Base-by-base conservation (phyloP, 139 green algal species). In the Micractinium conductrix region DNA sequence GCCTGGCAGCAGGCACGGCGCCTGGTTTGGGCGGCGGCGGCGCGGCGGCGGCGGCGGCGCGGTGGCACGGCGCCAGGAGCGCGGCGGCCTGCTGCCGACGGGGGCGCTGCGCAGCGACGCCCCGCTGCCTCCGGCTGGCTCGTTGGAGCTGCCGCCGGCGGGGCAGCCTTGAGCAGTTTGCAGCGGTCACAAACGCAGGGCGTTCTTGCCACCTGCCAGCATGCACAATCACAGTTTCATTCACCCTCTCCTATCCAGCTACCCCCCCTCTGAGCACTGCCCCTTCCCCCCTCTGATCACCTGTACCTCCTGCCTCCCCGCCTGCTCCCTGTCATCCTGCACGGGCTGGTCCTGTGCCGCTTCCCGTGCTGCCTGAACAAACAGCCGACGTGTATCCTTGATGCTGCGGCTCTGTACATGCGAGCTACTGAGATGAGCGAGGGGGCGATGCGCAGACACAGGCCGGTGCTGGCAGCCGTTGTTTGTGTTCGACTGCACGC, bases 141-240 rank as follows among this genome's bases (percentile, higher is more conserved):
- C 33, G n/a, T n/a, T 80, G 74, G 74, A 80, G 74, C 74, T 80
- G n/a, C 37, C 74, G 40, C 45, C 24, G 26, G 37, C 67, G 10
- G 43, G 42, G 7, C 33, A 71, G n/a, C 63, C 65, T 14, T 40
- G 33, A 71, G 4, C n/a, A 0, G 10, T 28, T 3, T n/a, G n/a
- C n/a, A n/a, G n/a, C n/a, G n/a, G n/a, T n/a, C n/a, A n/a, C n/a
- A n/a, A n/a, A n/a, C n/a, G n/a, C n/a, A n/a, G n/a, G n/a, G n/a
- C n/a, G n/a, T n/a, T n/a, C n/a, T n/a, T n/a, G n/a, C n/a, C n/a
- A n/a, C n/a, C n/a, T n/a, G n/a, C n/a, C n/a, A n/a, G n/a, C n/a
- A n/a, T n/a, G n/a, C n/a, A 2, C 60, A 14, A 24, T 17, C 62
- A 40, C 9, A 40, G 8, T 14, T 8, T 24, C 21, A 8, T 42